Evolutionary conservation across 768 basidiomycete genomes (phyloP).

Genomic region (Suillus tomentosus): DNA sequence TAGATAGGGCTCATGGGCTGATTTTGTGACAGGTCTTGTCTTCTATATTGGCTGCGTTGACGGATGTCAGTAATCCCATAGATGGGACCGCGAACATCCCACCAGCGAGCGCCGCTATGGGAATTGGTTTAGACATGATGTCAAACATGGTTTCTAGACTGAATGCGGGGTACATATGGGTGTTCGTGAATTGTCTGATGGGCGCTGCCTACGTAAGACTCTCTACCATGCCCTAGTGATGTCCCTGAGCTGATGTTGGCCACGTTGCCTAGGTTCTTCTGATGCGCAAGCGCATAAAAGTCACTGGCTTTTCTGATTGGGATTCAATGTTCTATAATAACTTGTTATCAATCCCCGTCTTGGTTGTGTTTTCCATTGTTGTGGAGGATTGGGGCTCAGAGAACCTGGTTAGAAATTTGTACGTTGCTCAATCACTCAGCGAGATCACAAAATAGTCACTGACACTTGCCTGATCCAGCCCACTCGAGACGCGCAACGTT

Average conservation of each 20-base stretch:
- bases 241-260: slow-evolving; percentile 6
- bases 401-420: slow-evolving; percentile 87
- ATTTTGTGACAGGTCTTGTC: slow-evolving; percentile 69
- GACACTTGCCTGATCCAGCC: slow-evolving; percentile 50
- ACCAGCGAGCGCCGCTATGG: slow-evolving; percentile 29
- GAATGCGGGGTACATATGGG: slow-evolving; percentile 94
- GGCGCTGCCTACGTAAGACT: slow-evolving; percentile 85
- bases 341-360: slow-evolving; percentile 88
- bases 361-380: slow-evolving; percentile 78
- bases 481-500: slow-evolving; percentile 73
- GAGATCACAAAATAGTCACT: background rate
- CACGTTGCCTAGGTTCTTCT: slow-evolving; percentile 67
- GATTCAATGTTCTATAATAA: slow-evolving; percentile 99
- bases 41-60: slow-evolving; percentile 95
- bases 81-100: slow-evolving; percentile 30
- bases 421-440: slow-evolving; percentile 35
- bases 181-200: slow-evolving; percentile 87
- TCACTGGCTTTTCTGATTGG: slow-evolving; percentile 96
- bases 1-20: background rate
- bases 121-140: slow-evolving; percentile 37
- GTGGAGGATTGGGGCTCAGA: slow-evolving; percentile 88
- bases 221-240: background rate
- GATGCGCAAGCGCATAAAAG: slow-evolving; percentile 96
- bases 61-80: slow-evolving; percentile 60
- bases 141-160: slow-evolving; percentile 49